Conservation (phyloP, 2,329 filamentous ascomycete genomes). For the Colletotrichum australisinense region DNA sequence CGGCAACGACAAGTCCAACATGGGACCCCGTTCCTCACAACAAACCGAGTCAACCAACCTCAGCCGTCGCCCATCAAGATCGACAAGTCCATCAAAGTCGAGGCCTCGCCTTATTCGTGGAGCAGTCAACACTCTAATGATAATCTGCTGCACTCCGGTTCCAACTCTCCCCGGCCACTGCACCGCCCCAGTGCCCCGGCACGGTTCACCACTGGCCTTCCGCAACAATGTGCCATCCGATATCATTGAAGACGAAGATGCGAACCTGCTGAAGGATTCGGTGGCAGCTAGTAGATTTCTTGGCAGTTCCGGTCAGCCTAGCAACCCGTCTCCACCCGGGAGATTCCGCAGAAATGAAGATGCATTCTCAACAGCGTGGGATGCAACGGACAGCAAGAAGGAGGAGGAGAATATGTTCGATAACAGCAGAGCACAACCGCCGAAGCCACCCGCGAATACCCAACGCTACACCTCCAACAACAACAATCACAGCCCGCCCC, state of each 20-base stretch:
- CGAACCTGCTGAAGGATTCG: slow-evolving; percentile 63
- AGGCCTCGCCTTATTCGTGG: slow-evolving; percentile 60
- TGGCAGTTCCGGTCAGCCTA: slow-evolving; percentile 24
- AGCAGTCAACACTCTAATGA: slow-evolving; percentile 64
- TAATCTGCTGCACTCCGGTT: slow-evolving; percentile 55
- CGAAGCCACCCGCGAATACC: slow-evolving; percentile 13
- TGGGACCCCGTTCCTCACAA: slow-evolving; percentile 58
- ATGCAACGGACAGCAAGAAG: slow-evolving; percentile 39
- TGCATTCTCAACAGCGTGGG: slow-evolving; percentile 45
- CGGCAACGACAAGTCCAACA: slow-evolving; percentile 45
- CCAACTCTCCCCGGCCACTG: slow-evolving; percentile 45
- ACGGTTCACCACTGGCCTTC: slow-evolving; percentile 45
- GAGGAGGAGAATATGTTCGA: slow-evolving; percentile 68
- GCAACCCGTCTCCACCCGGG: slow-evolving; percentile 36
- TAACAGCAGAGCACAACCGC: slow-evolving; percentile 50
- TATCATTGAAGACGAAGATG: slow-evolving; percentile 63
- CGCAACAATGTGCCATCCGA: slow-evolving; percentile 49
- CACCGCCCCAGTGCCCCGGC: slow-evolving; percentile 54
- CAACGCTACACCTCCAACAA: slow-evolving; percentile 43
- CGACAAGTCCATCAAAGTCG: slow-evolving; percentile 56
- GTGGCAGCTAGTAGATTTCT: slow-evolving; percentile 62
- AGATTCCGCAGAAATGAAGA: slow-evolving; percentile 56
- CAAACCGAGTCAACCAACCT: slow-evolving; percentile 54
- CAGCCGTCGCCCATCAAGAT: slow-evolving; percentile 61
- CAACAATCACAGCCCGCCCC: slow-evolving; percentile 52